phyloP scores from a whole-genome alignment of 192 early-diverging fungal genomes.

The Rhizophagus prolifer region DNA sequence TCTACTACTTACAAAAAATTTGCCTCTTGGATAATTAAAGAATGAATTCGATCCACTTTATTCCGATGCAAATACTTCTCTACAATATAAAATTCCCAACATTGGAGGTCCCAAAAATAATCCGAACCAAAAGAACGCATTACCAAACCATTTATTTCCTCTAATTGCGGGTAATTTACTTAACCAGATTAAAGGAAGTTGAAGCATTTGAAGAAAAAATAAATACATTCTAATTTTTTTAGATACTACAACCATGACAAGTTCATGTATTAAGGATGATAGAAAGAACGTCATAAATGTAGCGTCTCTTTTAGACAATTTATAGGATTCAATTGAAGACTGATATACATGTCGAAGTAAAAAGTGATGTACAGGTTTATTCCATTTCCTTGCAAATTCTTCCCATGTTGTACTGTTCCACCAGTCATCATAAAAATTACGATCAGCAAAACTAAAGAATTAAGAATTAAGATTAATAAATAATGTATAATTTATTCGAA shows the following conservation, averaged over 20 bases:
- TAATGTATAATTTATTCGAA: constrained; percentile 1
- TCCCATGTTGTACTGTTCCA: constrained; percentile 91
- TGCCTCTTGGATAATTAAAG: no score
- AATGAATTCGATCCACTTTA: no score
- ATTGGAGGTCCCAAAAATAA: constrained; percentile 87
- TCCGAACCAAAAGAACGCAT: constrained; percentile 87
- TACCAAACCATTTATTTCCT: constrained; percentile 66
- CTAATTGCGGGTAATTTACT: constrained; percentile 59
- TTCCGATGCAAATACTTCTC: constrained; percentile 19
- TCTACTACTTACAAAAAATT: no score
- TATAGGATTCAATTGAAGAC: constrained; percentile 70
- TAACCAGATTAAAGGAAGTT: constrained; percentile 84
- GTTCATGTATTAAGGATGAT: constrained; percentile 76
- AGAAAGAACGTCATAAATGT: constrained; percentile 81
- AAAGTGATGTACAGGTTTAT: constrained; percentile 94
- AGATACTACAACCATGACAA: constrained; percentile 73
- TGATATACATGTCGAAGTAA: constrained; percentile 88
- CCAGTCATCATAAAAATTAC: constrained; percentile 98
- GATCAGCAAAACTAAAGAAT: constrained; percentile 79
- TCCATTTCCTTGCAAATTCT: constrained; percentile 97
- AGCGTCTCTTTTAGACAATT: constrained; percentile 67
- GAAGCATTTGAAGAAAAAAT: constrained; percentile 83
- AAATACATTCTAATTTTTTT: constrained; percentile 72
- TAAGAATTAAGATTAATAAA: neutral
- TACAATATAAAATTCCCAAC: constrained; percentile 74